Conservation (phyloP, 495 filamentous ascomycete species). For the Aspergillus ellipticus region DNA sequence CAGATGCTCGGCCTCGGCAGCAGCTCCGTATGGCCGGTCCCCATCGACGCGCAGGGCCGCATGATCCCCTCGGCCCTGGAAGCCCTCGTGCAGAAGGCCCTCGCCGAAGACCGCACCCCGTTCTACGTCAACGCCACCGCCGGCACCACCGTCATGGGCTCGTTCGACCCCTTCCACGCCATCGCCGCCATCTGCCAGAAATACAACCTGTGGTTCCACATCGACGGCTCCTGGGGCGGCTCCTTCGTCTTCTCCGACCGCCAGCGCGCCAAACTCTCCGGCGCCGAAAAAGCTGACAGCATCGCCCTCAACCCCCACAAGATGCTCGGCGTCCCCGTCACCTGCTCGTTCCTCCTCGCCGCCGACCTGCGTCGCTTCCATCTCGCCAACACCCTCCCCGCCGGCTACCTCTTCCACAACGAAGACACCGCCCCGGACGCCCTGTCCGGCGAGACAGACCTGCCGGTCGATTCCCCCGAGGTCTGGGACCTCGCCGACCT, state of each 20-base stretch:
- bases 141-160: conserved; percentile 88
- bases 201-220: conserved; percentile 80
- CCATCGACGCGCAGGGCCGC: conserved; percentile 65
- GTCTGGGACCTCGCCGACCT: conserved; percentile 91
- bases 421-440: conserved; percentile 23
- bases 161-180: conserved; percentile 75
- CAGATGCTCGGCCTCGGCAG: conserved; percentile 81
- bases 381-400: conserved; percentile 77
- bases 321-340: conserved; percentile 88
- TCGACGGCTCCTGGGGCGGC: conserved; percentile 90
- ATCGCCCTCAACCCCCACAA: conserved; percentile 92
- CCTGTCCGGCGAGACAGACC: conserved; percentile 24
- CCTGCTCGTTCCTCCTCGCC: conserved; percentile 85
- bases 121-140: conserved; percentile 96
- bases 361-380: conserved; percentile 72
- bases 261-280: conserved; percentile 61
- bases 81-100: conserved; percentile 53
- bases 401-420: conserved; percentile 82
- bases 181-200: conserved; percentile 69
- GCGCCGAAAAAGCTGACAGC: conserved; percentile 69
- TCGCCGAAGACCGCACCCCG: conserved; percentile 65
- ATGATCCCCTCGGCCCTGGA: conserved; percentile 68
- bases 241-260: conserved; percentile 69
- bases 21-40: conserved; percentile 65
- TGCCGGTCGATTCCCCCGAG: conserved; percentile 45